A percentile compares a stretch with the other conserved stretches of the same genome.
Evolutionary conservation across 208 protist genomes (phyloP).

Genomic region (Naegleria fowleri): DNA sequence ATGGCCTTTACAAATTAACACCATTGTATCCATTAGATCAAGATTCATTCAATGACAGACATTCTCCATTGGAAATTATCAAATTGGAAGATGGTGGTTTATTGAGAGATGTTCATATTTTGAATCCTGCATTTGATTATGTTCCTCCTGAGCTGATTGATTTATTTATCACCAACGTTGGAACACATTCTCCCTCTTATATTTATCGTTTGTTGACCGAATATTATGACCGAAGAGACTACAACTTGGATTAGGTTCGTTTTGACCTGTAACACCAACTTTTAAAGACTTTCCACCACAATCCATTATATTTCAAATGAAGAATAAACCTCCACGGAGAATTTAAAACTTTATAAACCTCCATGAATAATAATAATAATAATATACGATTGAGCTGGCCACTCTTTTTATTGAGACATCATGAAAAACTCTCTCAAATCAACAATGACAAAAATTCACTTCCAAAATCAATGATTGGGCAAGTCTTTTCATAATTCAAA

Average conservation of each 20-base stretch:
- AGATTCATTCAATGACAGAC: constrained; percentile 74
- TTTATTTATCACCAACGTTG: constrained; percentile 88
- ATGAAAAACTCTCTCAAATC: too few relatives aligned
- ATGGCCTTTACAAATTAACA: constrained; percentile 90
- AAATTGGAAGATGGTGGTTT: constrained; percentile 45
- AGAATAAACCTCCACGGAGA: too few relatives aligned
- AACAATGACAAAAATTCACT: too few relatives aligned
- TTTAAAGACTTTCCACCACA: too few relatives aligned
- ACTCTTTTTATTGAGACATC: too few relatives aligned
- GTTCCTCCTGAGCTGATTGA: constrained; percentile 90
- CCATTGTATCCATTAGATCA: constrained; percentile 87
- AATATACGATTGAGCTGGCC: too few relatives aligned
- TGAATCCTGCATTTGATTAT: constrained; percentile 91
- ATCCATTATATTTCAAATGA: too few relatives aligned
- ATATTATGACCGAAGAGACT: constrained; percentile 88
- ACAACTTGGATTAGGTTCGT: background rate
- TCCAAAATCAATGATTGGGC: too few relatives aligned
- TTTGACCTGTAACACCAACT: too few relatives aligned
- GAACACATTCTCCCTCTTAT: constrained; percentile 85
- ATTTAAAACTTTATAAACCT: too few relatives aligned
- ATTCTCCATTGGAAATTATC: constrained; percentile 58
- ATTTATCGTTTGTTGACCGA: constrained; percentile 91
- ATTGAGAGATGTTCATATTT: constrained; percentile 56
- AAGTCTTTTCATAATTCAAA: too few relatives aligned
- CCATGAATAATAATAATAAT: too few relatives aligned